Base-by-base conservation (phyloP, 306 rosid species). In the Glycyrrhiza uralensis region DNA sequence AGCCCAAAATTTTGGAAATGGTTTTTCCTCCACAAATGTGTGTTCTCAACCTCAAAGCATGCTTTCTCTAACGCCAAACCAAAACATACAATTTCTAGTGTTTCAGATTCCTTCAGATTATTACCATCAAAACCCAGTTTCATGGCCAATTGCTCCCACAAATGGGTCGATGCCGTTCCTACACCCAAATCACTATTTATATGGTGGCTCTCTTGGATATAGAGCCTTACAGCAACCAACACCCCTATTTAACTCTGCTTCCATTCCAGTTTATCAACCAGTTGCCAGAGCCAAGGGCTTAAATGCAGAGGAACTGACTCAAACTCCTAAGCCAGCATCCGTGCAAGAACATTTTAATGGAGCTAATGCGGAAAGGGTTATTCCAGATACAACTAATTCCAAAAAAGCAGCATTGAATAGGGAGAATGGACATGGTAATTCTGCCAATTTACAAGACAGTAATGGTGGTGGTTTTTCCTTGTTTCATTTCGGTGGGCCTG, bases 401-500 rank as follows among this genome's bases (percentile, higher is more conserved):
- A 75, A 76, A 77, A 84, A 65, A 66, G 55, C 83, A 26, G 72
- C 72, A 5, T 66, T 75, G 22, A 54, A 49, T 5, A 76, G 83
- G 79, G 87, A 87, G 62, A 46, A 14, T 49, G 32, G 67, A 44
- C 78, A 55, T 54, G 82, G 87, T 68, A 78, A 71, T 73, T 63
- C 87, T 79, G 80, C 86, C 73, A 90, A 82, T 70, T 69, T 70
- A 35, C 84, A 76, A 24, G 76, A 6, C 33, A 78, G 76, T 11
- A 85, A 84, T 46, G 12, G 58, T 46, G 12, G 58, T 69, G 76
- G 80, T 20, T 91, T 94, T 80, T 94, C 98, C 51, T 88, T 95
- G 69, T 95, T 95, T 84, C 97, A 89, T 82, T 91, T 83, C 74
- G 98, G 90, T 7, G 97, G 96, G 46, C 99, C 99, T 55, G 87